A percentile compares a stretch with the other conserved stretches of the same genome.
These are phyloP conservation scores for Saraca asoca DNA, from an alignment of 331 rosid species.

Conservation along the genomic window DNA sequence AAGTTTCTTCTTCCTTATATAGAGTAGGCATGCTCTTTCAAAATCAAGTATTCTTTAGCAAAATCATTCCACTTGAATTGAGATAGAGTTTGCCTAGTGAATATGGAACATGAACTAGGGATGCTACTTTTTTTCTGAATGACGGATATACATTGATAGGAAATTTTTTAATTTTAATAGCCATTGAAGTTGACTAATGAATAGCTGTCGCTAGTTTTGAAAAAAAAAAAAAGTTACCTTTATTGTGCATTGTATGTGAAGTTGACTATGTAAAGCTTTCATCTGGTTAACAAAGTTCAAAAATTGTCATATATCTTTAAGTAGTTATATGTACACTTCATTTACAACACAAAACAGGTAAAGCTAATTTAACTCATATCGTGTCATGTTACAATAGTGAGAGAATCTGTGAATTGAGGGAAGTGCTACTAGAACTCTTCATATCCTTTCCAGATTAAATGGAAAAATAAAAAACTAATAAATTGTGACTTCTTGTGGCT, in stretches of 20 bases:
- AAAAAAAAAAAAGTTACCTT: not conserved
- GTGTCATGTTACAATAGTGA: no score
- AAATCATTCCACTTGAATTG: not conserved
- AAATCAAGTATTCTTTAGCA: constrained; percentile 21
- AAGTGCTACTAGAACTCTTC: no score
- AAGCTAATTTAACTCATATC: no score
- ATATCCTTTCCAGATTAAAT: no score
- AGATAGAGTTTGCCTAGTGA: constrained; percentile 20
- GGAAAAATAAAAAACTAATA: no score
- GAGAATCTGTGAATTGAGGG: no score
- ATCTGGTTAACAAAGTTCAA: not conserved
- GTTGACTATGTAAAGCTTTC: not conserved
- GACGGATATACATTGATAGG: no score
- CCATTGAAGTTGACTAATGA: not conserved
- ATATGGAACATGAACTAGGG: constrained; percentile 9
- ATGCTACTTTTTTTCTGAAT: not conserved
- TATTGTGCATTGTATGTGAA: not conserved
- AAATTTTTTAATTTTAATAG: not conserved
- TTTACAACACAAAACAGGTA: no score
- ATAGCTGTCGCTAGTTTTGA: not conserved
- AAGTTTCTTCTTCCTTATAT: constrained; percentile 45
- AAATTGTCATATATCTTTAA: no score
- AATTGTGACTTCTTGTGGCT: not conserved
- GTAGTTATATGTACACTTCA: no score
- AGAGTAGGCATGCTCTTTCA: constrained; percentile 21